phyloP scores from a whole-genome alignment of 108 stramenopile genomes.

The Cyclotella distinguenda region DNA sequence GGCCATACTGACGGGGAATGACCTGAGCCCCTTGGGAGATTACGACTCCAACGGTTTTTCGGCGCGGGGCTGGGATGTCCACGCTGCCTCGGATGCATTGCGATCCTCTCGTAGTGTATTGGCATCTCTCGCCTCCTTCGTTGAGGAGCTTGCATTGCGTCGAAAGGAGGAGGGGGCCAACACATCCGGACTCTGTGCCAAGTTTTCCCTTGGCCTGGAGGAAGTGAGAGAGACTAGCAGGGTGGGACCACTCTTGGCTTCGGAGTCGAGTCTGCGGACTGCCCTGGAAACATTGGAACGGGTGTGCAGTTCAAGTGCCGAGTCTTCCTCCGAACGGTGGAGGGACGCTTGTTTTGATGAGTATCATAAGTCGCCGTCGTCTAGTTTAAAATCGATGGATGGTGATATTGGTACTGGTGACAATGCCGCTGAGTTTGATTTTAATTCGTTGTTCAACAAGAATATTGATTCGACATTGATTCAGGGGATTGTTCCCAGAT shows the following conservation, averaged over 20 bases:
- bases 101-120: slow-evolving; percentile 8
- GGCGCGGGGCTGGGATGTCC: slow-evolving; percentile 34
- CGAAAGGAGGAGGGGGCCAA: slow-evolving; percentile 16
- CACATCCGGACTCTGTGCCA: not conserved
- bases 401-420: slow-evolving; percentile 2
- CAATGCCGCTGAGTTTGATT: not conserved
- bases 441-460: not conserved
- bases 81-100: slow-evolving; percentile 32
- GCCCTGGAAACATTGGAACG: slow-evolving; percentile 55
- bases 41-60: slow-evolving; percentile 60
- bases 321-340: slow-evolving; percentile 49
- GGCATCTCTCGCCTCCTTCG: slow-evolving; percentile 9
- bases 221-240: slow-evolving; percentile 3
- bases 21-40: slow-evolving; percentile 51
- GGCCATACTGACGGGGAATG: slow-evolving; percentile 58
- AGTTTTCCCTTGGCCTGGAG: slow-evolving; percentile 1
- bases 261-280: slow-evolving; percentile 21
- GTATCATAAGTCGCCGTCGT: not conserved
- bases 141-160: slow-evolving; percentile 14
- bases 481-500: slow-evolving; percentile 34
- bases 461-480: slow-evolving; percentile 4
- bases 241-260: slow-evolving; percentile 43
- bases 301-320: slow-evolving; percentile 44
- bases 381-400: not conserved
- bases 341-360: slow-evolving; percentile 29